phyloP scores from a whole-genome alignment of 257 asterid genomes.

The Catharanthus roseus region DNA sequence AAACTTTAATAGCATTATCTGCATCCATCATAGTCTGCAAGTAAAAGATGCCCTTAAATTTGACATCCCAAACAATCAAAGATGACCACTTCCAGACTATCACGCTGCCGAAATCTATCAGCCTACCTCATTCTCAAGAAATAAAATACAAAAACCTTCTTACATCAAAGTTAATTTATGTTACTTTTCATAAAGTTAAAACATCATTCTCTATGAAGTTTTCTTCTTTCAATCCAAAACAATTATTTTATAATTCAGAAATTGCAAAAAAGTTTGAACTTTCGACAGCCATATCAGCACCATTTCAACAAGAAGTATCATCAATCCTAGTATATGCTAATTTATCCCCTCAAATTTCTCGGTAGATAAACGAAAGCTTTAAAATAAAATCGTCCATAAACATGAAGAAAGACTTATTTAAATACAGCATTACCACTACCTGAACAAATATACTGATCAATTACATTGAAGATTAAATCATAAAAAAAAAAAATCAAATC shows the following conservation, averaged over 20 bases:
- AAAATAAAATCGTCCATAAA: conserved; percentile 3
- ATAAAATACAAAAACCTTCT: background rate
- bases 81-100: background rate
- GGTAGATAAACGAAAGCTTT: background rate
- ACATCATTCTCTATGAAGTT: background rate
- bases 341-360: background rate
- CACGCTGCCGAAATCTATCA: background rate
- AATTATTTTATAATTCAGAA: background rate
- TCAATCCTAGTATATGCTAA: background rate
- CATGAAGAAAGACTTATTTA: background rate
- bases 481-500: no score
- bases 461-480: background rate
- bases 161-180: background rate
- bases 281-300: background rate
- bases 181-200: background rate
- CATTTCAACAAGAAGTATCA: background rate
- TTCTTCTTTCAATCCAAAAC: background rate
- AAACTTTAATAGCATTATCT: conserved; percentile 15
- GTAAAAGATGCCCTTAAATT: background rate
- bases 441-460: background rate
- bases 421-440: background rate
- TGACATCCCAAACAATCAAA: conserved; percentile 5
- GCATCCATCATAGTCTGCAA: conserved; percentile 30
- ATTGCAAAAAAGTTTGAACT: background rate
- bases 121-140: background rate